phyloP scores from a whole-genome alignment of 805 yeast genomes.

The Cyberlindnera galapagoensis region DNA sequence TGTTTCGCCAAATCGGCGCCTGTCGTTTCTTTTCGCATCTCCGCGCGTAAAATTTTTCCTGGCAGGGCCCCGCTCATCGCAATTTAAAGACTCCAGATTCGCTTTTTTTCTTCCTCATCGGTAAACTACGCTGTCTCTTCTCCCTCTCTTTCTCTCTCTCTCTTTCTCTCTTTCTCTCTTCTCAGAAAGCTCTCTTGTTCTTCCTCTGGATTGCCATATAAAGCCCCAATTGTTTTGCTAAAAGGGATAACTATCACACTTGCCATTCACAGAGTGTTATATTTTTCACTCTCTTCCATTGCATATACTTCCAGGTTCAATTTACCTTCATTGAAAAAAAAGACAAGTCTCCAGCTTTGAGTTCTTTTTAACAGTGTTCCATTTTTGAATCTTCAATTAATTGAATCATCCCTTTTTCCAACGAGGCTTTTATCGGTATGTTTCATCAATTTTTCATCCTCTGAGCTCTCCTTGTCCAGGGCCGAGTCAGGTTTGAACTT shows the following conservation, averaged over 20 bases:
- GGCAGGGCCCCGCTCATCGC: background rate
- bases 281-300: background rate
- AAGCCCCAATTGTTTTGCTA: too few species aligned
- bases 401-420: background rate
- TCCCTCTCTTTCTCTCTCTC: background rate
- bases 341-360: constrained; percentile 5
- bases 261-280: too few species aligned
- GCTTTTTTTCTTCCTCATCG: constrained; percentile 5
- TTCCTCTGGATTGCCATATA: constrained; percentile 10
- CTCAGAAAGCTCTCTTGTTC: constrained; percentile 26
- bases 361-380: background rate
- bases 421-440: background rate
- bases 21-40: constrained; percentile 3
- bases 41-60: constrained; percentile 6
- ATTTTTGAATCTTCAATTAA: background rate
- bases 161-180: constrained; percentile 18
- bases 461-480: too few species aligned
- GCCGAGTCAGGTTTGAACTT: too few species aligned
- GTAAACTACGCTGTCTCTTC: constrained; percentile 16
- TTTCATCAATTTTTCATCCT: background rate
- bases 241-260: too few species aligned
- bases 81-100: constrained; percentile 4
- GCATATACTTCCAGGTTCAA: background rate
- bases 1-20: background rate
- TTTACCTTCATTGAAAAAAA: constrained; percentile 5